Evolutionary conservation across 495 filamentous ascomycete species (phyloP).

Genomic region (Cairneyella variabilis): DNA sequence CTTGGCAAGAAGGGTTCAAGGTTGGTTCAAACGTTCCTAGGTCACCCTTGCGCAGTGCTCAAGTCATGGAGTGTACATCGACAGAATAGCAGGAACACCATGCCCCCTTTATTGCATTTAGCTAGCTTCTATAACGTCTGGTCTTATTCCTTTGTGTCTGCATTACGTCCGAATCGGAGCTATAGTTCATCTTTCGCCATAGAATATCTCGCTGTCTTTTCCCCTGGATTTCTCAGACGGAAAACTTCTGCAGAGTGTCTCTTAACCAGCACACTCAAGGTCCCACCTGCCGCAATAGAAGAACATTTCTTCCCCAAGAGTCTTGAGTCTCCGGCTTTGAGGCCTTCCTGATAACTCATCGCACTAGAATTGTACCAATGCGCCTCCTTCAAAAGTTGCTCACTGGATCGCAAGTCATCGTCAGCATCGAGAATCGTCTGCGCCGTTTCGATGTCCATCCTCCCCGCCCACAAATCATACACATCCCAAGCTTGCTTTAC

Average conservation of each 20-base stretch:
- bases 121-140: background rate
- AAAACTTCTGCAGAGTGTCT: slow-evolving; percentile 42
- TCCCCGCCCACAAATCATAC: slow-evolving; percentile 51
- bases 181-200: background rate
- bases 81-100: background rate
- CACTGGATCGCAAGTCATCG: slow-evolving; percentile 14
- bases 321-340: slow-evolving; percentile 29
- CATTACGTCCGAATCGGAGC: background rate
- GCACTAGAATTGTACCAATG: slow-evolving; percentile 34
- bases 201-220: slow-evolving; percentile 15
- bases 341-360: slow-evolving; percentile 32
- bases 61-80: background rate
- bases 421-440: slow-evolving; percentile 33
- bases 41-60: background rate
- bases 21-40: background rate
- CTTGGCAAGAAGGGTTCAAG: background rate
- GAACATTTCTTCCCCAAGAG: slow-evolving; percentile 38
- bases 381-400: slow-evolving; percentile 9
- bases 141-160: background rate
- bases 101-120: background rate
- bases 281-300: slow-evolving; percentile 32
- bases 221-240: slow-evolving; percentile 32
- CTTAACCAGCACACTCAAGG: slow-evolving; percentile 32
- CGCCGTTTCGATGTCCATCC: slow-evolving; percentile 41
- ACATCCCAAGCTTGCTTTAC: slow-evolving; percentile 41